Conservation (phyloP, 352 stramenopile genomes). For the Phytophthora cryptogea region DNA sequence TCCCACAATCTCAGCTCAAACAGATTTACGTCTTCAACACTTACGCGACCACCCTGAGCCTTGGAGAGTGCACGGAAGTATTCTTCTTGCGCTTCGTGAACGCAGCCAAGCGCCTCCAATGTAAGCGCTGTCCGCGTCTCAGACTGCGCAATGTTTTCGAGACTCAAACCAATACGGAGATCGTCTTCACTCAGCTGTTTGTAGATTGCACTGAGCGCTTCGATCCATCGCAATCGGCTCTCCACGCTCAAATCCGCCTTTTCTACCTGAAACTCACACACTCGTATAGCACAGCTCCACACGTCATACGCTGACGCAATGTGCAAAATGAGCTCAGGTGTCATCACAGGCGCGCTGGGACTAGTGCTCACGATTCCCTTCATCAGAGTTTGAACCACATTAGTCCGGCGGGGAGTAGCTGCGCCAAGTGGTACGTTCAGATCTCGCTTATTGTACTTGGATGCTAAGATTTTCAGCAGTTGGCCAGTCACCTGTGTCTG, state of each 20-base stretch:
- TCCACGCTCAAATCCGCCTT: slow-evolving; percentile 69
- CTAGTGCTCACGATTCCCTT: slow-evolving; percentile 69
- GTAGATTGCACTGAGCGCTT: slow-evolving; percentile 85
- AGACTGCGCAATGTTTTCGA: slow-evolving; percentile 75
- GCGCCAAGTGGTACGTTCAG: slow-evolving; percentile 68
- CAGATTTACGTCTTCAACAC: slow-evolving; percentile 81
- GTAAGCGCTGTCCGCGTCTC: slow-evolving; percentile 78
- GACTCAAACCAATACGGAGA: slow-evolving; percentile 73
- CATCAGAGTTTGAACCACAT: slow-evolving; percentile 87
- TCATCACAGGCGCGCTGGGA: slow-evolving; percentile 67
- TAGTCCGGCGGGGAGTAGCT: slow-evolving; percentile 59
- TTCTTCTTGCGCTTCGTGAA: slow-evolving; percentile 88
- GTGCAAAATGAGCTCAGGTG: slow-evolving; percentile 84
- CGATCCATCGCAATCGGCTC: slow-evolving; percentile 83
- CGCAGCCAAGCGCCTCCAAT: slow-evolving; percentile 80
- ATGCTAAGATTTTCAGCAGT: slow-evolving; percentile 80
- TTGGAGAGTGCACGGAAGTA: slow-evolving; percentile 87
- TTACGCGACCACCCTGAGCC: slow-evolving; percentile 68
- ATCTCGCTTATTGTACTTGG: slow-evolving; percentile 89
- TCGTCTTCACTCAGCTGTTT: slow-evolving; percentile 88
- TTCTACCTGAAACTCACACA: slow-evolving; percentile 87
- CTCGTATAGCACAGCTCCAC: slow-evolving; percentile 67
- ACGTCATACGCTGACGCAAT: slow-evolving; percentile 85
- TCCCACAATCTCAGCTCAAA: slow-evolving; percentile 90
- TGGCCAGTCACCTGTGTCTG: slow-evolving; percentile 62